Conservation (phyloP, 192 early-diverging fungal species). For the Entophlyctis luteolus region DNA sequence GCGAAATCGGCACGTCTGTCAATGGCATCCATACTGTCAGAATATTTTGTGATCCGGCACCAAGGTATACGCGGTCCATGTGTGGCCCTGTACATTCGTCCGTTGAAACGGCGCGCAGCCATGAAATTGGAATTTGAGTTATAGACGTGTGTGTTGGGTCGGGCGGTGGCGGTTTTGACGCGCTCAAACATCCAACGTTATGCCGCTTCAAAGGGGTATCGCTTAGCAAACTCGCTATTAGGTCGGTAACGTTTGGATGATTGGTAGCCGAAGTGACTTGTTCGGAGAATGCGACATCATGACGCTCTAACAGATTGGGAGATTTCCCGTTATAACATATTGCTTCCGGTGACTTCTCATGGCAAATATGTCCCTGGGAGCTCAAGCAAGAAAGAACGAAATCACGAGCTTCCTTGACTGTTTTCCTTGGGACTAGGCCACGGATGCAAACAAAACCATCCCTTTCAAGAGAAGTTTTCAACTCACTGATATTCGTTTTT, state of each 20-base stretch:
- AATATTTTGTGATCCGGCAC: conserved; percentile 18
- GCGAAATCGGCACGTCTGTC: conserved; percentile 8
- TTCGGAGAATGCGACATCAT: conserved; percentile 23
- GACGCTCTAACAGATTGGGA: conserved; percentile 26
- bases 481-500: too few relatives aligned
- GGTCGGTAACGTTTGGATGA: conserved; percentile 22
- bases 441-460: conserved; percentile 19
- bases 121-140: conserved; percentile 38
- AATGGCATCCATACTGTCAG: conserved; percentile 46
- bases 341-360: neutral
- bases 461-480: neutral
- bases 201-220: too few relatives aligned
- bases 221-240: conserved; percentile 23
- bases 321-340: neutral
- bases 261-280: conserved; percentile 16
- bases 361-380: conserved; percentile 7
- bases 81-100: conserved; percentile 44
- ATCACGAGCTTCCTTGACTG: neutral
- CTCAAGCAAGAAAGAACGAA: conserved; percentile 3
- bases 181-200: neutral
- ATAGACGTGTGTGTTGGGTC: neutral
- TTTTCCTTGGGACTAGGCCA: neutral
- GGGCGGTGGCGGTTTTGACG: conserved; percentile 2
- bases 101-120: conserved; percentile 41
- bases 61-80: conserved; percentile 40